A percentile compares a stretch with the other conserved stretches of the same genome.
phyloP scores from a whole-genome alignment of 1,284 basidiomycete genomes.

The Retiboletus flavoniger region DNA sequence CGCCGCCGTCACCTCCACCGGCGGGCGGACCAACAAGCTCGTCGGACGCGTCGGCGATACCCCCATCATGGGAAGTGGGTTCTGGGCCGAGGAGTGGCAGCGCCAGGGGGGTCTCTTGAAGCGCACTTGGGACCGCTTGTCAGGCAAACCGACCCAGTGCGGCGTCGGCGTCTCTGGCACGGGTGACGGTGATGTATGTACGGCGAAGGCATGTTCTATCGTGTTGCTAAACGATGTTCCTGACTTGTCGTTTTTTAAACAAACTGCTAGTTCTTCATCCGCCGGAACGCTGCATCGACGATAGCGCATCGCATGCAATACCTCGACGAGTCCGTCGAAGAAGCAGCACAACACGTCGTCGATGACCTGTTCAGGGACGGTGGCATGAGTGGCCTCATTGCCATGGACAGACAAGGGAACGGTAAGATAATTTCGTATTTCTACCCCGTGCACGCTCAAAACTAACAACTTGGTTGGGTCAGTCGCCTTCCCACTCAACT shows the following conservation, averaged over 20 bases:
- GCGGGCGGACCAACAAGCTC: constrained; percentile 79
- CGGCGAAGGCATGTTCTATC: constrained; percentile 4
- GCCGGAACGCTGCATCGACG: constrained; percentile 62
- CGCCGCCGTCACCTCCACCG: constrained; percentile 72
- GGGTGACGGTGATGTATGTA: constrained; percentile 84
- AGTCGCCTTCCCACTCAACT: constrained; percentile 73
- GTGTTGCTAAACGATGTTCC: constrained; percentile 6
- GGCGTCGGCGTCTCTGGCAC: constrained; percentile 80
- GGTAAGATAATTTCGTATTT: constrained; percentile 41
- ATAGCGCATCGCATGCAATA: constrained; percentile 69
- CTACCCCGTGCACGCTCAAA: background rate
- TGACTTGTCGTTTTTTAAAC: background rate
- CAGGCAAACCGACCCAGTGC: constrained; percentile 35
- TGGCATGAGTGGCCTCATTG: constrained; percentile 71
- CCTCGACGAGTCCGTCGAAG: constrained; percentile 51
- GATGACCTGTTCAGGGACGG: constrained; percentile 54
- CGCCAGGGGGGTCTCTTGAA: constrained; percentile 37
- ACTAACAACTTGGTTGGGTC: constrained; percentile 10
- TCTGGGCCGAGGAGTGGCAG: constrained; percentile 80
- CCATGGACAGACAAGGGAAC: constrained; percentile 61
- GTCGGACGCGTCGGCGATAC: constrained; percentile 82
- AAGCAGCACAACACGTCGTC: constrained; percentile 56
- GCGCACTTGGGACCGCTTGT: constrained; percentile 42
- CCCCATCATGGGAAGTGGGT: constrained; percentile 73
- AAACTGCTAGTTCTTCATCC: constrained; percentile 68